Conservation (phyloP, 1,139 yeast species). For the Suhomyces terraborum region DNA sequence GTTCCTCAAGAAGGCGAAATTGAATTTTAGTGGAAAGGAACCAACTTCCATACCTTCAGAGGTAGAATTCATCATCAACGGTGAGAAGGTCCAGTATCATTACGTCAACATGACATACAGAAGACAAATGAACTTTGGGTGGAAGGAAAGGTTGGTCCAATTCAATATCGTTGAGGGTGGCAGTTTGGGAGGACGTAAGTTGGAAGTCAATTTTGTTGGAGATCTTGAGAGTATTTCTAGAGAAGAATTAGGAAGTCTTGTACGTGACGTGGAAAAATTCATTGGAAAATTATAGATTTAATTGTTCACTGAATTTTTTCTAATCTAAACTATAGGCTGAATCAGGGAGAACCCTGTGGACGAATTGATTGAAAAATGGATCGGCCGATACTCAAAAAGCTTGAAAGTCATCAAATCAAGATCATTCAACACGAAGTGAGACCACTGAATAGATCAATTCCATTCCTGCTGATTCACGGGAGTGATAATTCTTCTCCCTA, state of each 20-base stretch:
- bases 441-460: no score
- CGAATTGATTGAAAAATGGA: no score
- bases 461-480: no score
- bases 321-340: no score
- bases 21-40: conserved; percentile 44
- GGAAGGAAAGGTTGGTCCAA: conserved; percentile 39
- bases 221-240: conserved; percentile 28
- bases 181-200: conserved; percentile 51
- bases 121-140: conserved; percentile 47
- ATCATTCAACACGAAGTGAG: no score
- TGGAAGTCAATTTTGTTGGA: conserved; percentile 51
- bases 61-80: conserved; percentile 41
- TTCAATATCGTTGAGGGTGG: conserved; percentile 59
- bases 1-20: conserved; percentile 40
- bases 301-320: no score
- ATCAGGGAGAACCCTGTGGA: no score
- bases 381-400: no score
- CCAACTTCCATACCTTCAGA: conserved; percentile 38
- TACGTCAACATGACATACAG: conserved; percentile 46
- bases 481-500: no score
- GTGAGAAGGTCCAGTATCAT: conserved; percentile 40
- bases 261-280: conserved; percentile 32
- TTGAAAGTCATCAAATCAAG: no score
- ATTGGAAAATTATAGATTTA: conserved; percentile 23
- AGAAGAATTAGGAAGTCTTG: conserved; percentile 28